Evolutionary conservation across 208 protist genomes (phyloP), one percentile per base, ranked within the genome.

Genomic region (Leishmania turanica): DNA sequence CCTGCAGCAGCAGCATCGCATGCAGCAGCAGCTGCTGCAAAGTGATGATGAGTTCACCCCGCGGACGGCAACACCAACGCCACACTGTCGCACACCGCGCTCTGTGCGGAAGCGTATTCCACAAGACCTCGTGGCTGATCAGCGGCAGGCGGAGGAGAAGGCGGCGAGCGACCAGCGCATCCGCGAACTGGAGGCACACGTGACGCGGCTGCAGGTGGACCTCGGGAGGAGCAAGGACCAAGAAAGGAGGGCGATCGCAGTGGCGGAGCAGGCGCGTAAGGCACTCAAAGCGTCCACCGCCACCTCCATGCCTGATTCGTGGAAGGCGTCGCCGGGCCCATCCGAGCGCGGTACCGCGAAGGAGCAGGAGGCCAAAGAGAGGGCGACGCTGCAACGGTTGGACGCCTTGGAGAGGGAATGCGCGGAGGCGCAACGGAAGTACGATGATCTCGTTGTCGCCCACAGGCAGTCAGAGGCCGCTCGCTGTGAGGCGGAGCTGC

Each of bases 1-100:
- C 21, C 79, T 95, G 24, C 81, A 89, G 53, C 81, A 64, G 62
- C 87, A 91, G 72, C 80, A 85, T 45, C 75, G 73, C 31, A 49
- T 77, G 68, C 82, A 87, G 74, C 62, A 73, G 51, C 62, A 73
- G 78, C 19, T n/a, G 51, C 27, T 45, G 21, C 47, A 81, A 24
- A 62, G 40, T 27, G 74, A 82, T 31, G 78, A 84, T 37, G 78
- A 83, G 81, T 84, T 84, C 78, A 85, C 81, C 11, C 81, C 81
- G 11, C 82, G 82, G 49, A 75, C 47, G 58, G 56, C 34, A 34
- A 81, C 71, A 15, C 82, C 82, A 19, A 85, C 77, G 53, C 71
- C 68, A 21, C 81, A 77, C 65, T 64, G 54, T 45, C 77, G 71
- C 34, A 86, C 86, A 19, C 83, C 86, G 40, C 82, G 80, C 62